Conservation (phyloP, 2,329 filamentous ascomycete species). For the Ceratocystis albifundus region DNA sequence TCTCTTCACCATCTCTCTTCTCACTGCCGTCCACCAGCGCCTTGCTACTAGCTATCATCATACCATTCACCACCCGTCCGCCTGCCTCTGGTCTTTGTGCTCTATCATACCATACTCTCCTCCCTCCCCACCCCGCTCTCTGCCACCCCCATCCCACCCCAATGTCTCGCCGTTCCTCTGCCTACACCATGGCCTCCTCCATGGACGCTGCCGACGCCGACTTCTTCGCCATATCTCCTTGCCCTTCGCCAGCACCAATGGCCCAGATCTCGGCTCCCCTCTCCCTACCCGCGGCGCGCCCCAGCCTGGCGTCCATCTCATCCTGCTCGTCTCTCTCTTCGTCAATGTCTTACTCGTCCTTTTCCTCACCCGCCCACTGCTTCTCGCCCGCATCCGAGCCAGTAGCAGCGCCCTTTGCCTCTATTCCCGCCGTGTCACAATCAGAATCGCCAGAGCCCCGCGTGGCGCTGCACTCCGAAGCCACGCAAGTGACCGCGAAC, state of each 20-base stretch:
- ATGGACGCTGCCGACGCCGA: slow-evolving; percentile 16
- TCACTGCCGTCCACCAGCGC: neutral
- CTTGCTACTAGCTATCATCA: neutral
- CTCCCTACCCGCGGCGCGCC: neutral
- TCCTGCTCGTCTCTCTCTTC: slow-evolving; percentile 17
- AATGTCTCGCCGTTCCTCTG: slow-evolving; percentile 18
- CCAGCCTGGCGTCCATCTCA: slow-evolving; percentile 1
- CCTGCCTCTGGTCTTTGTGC: too few relatives aligned
- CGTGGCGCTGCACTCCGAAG: slow-evolving; percentile 6
- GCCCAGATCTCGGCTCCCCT: neutral
- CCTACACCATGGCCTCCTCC: slow-evolving; percentile 14
- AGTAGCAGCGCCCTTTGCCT: neutral
- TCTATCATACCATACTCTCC: too few relatives aligned
- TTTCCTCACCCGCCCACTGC: slow-evolving; percentile 7
- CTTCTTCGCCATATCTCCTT: slow-evolving; percentile 22
- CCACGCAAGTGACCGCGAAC: slow-evolving; percentile 25
- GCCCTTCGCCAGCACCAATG: slow-evolving; percentile 8
- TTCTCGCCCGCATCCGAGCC: neutral
- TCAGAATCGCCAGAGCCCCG: neutral
- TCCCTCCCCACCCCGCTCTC: too few relatives aligned
- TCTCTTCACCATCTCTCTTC: too few relatives aligned
- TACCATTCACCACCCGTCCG: neutral
- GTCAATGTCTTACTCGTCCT: slow-evolving; percentile 5
- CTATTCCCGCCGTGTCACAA: neutral
- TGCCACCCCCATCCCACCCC: neutral